A percentile compares a stretch with the other conserved stretches of the same genome.
These are phyloP conservation scores for Penicillium sumatraense DNA, from an alignment of 2,329 filamentous ascomycete genomes.

Conservation along the genomic window DNA sequence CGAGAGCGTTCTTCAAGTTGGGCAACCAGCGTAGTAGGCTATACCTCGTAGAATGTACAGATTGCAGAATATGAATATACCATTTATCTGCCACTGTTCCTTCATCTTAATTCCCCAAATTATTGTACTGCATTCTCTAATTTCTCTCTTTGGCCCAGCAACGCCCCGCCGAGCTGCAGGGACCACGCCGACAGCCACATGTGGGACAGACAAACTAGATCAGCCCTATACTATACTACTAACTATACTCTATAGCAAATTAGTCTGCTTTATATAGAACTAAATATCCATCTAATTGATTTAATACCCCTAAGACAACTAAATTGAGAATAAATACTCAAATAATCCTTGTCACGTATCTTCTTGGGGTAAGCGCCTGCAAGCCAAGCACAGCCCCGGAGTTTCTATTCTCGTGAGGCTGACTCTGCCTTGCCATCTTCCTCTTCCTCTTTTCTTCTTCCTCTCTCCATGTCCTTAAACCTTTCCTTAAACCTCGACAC, in stretches of 20 bases:
- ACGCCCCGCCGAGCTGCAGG: constrained; percentile 10
- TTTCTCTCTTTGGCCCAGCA: no score
- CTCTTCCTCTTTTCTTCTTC: neutral
- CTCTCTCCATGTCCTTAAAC: neutral
- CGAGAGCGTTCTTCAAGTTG: neutral
- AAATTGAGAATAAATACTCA: no score
- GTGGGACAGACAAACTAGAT: constrained; percentile 16
- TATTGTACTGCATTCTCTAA: no score
- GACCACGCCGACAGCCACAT: constrained; percentile 19
- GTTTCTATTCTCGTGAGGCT: constrained; percentile 15
- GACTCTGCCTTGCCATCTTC: neutral
- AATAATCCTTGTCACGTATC: no score
- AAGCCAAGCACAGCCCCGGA: constrained; percentile 12
- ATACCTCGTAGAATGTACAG: neutral
- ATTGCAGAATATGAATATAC: no score
- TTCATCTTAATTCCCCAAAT: no score
- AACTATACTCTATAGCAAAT: no score
- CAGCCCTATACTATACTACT: no score
- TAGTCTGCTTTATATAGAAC: no score
- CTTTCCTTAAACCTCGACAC: neutral
- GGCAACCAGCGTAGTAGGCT: neutral
- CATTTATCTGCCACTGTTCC: no score
- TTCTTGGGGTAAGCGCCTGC: neutral
- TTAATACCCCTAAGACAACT: no score
- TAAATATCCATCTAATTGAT: no score